These are phyloP conservation scores for Monilinia aucupariae DNA, from an alignment of 2,329 filamentous ascomycete species.

Conservation along the genomic window DNA sequence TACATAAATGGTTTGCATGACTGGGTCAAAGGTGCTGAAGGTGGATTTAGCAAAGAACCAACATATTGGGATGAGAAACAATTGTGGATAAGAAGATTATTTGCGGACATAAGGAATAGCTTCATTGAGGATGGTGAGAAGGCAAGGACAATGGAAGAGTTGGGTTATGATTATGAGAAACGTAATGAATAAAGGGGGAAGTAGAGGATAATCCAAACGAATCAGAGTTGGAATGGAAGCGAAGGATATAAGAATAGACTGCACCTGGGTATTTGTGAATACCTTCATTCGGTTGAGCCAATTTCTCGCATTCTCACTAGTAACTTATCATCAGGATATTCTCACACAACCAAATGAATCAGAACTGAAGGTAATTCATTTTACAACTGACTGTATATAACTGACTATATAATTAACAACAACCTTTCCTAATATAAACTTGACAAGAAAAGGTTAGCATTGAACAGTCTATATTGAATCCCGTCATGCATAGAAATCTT, in stretches of 20 bases:
- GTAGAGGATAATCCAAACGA: not conserved
- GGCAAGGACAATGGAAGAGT: conserved; percentile 61
- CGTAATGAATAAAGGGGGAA: not conserved
- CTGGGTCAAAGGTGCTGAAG: conserved; percentile 51
- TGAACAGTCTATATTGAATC: not conserved
- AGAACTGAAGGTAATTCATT: too few relatives aligned
- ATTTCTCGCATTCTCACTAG: not conserved
- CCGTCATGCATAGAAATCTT: not conserved
- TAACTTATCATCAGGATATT: too few relatives aligned
- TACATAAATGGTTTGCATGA: conserved; percentile 66
- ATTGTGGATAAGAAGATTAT: conserved; percentile 66
- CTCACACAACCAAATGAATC: too few relatives aligned
- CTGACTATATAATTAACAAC: not conserved
- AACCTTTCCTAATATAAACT: not conserved
- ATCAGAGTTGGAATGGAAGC: too few relatives aligned
- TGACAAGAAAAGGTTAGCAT: conserved; percentile 2
- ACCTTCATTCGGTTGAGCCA: not conserved
- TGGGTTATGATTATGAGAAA: conserved; percentile 57
- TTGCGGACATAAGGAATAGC: conserved; percentile 62
- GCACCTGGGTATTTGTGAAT: not conserved
- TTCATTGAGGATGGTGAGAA: conserved; percentile 62
- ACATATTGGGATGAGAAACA: conserved; percentile 66
- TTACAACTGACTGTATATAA: not conserved
- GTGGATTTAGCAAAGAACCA: conserved; percentile 56
- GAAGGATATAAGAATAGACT: too few relatives aligned